These are phyloP conservation scores for Nemania sp. DNA, from an alignment of 2,329 filamentous ascomycete species.

Conservation along the genomic window DNA sequence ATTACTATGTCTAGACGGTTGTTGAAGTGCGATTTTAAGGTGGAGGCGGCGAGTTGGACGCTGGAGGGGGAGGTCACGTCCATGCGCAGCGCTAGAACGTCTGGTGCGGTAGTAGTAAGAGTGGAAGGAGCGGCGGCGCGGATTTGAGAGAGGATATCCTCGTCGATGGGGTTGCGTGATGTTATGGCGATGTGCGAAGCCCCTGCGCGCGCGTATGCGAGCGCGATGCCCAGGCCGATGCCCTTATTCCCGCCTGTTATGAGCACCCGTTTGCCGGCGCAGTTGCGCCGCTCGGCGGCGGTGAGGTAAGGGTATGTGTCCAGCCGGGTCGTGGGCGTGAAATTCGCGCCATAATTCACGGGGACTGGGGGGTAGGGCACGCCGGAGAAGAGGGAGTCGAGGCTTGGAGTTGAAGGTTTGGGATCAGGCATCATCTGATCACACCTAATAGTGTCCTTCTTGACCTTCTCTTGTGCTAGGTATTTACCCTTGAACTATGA, in stretches of 20 bases:
- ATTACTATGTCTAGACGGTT: conserved; percentile 48
- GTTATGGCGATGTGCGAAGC: conserved; percentile 55
- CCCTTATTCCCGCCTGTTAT: conserved; percentile 60
- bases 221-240: conserved; percentile 55
- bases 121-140: conserved; percentile 41
- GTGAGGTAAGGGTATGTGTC: conserved; percentile 59
- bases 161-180: conserved; percentile 46
- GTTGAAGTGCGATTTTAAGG: conserved; percentile 37
- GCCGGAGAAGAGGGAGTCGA: background rate
- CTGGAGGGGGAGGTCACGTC: conserved; percentile 43
- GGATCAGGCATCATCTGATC: too few species aligned
- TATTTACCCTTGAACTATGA: too few species aligned
- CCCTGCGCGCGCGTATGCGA: conserved; percentile 59
- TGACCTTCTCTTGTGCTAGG: background rate
- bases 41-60: conserved; percentile 37
- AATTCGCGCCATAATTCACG: conserved; percentile 25
- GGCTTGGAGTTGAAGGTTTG: background rate
- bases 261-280: conserved; percentile 47
- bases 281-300: conserved; percentile 41
- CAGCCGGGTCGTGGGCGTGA: conserved; percentile 42
- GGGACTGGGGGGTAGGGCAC: background rate
- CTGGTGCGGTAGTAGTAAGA: conserved; percentile 35
- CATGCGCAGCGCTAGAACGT: conserved; percentile 46
- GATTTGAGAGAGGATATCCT: conserved; percentile 42
- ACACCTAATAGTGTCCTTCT: too few species aligned